phyloP scores from a whole-genome alignment of 805 yeast genomes.

The Candida glaebosa region DNA sequence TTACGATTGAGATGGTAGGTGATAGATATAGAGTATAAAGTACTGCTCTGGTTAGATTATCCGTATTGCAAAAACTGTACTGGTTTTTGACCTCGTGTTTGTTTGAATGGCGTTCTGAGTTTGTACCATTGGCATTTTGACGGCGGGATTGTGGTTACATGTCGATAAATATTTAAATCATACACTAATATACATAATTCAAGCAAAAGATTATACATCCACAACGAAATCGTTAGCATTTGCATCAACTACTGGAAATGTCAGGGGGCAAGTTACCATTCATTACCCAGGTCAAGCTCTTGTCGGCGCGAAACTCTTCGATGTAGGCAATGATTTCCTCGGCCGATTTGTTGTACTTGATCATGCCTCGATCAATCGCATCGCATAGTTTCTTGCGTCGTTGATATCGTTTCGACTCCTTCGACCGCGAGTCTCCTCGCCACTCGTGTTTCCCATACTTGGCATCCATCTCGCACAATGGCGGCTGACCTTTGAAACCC shows the following conservation, averaged over 20 bases:
- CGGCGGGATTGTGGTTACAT: too few species aligned
- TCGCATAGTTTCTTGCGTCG: slow-evolving; percentile 42
- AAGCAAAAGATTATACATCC: too few species aligned
- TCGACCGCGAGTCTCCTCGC: slow-evolving; percentile 45
- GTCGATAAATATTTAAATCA: too few species aligned
- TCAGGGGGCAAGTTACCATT: slow-evolving; percentile 42
- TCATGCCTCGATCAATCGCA: slow-evolving; percentile 40
- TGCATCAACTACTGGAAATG: slow-evolving; percentile 11
- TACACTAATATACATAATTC: background rate
- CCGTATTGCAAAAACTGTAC: too few species aligned
- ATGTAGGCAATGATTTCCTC: slow-evolving; percentile 39
- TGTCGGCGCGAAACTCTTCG: slow-evolving; percentile 41
- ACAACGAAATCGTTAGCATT: too few species aligned
- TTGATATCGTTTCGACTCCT: slow-evolving; percentile 42
- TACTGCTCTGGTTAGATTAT: too few species aligned
- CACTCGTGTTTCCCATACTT: slow-evolving; percentile 42
- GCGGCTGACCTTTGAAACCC: slow-evolving; percentile 43
- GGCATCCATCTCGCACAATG: slow-evolving; percentile 40
- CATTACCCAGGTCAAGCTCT: slow-evolving; percentile 45
- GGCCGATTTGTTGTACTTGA: slow-evolving; percentile 35
- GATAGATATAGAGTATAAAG: too few species aligned
- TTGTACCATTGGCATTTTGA: too few species aligned
- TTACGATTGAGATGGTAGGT: too few species aligned
- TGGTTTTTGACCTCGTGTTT: too few species aligned
- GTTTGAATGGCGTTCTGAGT: too few species aligned